Evolutionary conservation across 2,329 filamentous ascomycete genomes (phyloP).

Genomic region (Colletotrichum karsti): DNA sequence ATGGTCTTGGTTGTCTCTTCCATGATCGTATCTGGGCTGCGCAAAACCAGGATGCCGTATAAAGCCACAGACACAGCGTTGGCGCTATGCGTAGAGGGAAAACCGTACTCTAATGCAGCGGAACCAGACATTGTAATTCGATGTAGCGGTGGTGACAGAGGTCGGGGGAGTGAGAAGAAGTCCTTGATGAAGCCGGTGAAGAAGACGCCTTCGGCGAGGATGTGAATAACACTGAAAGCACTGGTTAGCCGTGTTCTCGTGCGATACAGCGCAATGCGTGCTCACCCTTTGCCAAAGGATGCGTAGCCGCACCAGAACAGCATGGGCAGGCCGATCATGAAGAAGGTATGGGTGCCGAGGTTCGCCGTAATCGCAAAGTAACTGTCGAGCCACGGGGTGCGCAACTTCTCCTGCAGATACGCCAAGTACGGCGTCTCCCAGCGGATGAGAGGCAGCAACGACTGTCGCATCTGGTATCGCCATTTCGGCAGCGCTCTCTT

Average conservation of each 20-base stretch:
- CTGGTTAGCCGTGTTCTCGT: not conserved
- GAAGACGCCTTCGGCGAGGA: slow-evolving; percentile 82
- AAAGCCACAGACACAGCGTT: slow-evolving; percentile 95
- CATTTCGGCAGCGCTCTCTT: slow-evolving; percentile 84
- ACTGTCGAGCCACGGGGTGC: slow-evolving; percentile 86
- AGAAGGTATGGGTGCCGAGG: slow-evolving; percentile 97
- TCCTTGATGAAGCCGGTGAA: slow-evolving; percentile 96
- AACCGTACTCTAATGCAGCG: slow-evolving; percentile 94
- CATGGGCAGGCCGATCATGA: slow-evolving; percentile 94
- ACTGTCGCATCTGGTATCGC: slow-evolving; percentile 86
- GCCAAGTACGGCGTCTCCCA: slow-evolving; percentile 97
- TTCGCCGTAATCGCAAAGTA: slow-evolving; percentile 98
- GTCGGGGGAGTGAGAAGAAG: slow-evolving; percentile 88
- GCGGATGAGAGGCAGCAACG: slow-evolving; percentile 84
- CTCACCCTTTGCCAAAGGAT: slow-evolving; percentile 85
- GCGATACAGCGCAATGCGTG: not conserved
- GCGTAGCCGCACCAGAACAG: slow-evolving; percentile 96
- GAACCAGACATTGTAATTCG: slow-evolving; percentile 98
- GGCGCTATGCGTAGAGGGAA: slow-evolving; percentile 95
- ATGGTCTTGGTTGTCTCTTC: slow-evolving; percentile 64
- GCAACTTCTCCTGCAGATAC: slow-evolving; percentile 80
- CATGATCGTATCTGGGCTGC: slow-evolving; percentile 70
- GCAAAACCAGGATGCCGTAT: slow-evolving; percentile 79
- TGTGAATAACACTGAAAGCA: slow-evolving; percentile 69
- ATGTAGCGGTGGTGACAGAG: slow-evolving; percentile 88